Evolutionary conservation across 176 grass and related monocot genomes (phyloP).

Genomic region (Oryza meyeriana): DNA sequence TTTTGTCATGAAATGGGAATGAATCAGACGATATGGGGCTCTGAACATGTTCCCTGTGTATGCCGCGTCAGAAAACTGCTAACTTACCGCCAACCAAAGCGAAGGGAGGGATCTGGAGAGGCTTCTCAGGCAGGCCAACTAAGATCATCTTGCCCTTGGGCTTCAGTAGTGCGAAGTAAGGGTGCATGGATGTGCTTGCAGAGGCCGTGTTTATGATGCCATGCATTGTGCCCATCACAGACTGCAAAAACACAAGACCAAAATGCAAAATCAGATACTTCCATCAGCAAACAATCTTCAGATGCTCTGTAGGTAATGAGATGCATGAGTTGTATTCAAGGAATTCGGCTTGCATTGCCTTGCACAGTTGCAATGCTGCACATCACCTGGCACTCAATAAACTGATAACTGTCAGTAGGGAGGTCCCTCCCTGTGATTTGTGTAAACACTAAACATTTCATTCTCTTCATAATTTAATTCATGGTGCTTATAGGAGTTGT

Average conservation of each 20-base stretch:
- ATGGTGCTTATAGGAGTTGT: background rate
- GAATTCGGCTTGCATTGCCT: background rate
- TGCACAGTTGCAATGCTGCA: background rate
- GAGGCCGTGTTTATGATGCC: slow-evolving; percentile 57
- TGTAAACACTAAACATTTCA: background rate
- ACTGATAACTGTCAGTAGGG: background rate
- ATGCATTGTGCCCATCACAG: slow-evolving; percentile 50
- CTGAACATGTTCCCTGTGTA: background rate
- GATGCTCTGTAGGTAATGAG: background rate
- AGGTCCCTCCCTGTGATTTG: background rate
- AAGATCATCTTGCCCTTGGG: slow-evolving; percentile 55
- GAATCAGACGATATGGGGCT: background rate
- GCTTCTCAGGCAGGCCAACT: slow-evolving; percentile 52
- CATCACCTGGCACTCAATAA: background rate
- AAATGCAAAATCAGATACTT: background rate
- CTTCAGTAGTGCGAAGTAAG: slow-evolving; percentile 41
- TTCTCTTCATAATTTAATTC: background rate
- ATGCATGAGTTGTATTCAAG: background rate
- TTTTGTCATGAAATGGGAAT: background rate
- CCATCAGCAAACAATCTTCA: background rate
- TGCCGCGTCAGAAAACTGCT: background rate
- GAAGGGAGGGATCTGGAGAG: slow-evolving; percentile 48
- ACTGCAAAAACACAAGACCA: slow-evolving; percentile 8
- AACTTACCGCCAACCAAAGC: slow-evolving; percentile 36
- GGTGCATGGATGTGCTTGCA: slow-evolving; percentile 25